A percentile compares a stretch with the other conserved stretches of the same genome.
Evolutionary conservation across 2,329 filamentous ascomycete species (phyloP).

Genomic region (Xylaria digitata): DNA sequence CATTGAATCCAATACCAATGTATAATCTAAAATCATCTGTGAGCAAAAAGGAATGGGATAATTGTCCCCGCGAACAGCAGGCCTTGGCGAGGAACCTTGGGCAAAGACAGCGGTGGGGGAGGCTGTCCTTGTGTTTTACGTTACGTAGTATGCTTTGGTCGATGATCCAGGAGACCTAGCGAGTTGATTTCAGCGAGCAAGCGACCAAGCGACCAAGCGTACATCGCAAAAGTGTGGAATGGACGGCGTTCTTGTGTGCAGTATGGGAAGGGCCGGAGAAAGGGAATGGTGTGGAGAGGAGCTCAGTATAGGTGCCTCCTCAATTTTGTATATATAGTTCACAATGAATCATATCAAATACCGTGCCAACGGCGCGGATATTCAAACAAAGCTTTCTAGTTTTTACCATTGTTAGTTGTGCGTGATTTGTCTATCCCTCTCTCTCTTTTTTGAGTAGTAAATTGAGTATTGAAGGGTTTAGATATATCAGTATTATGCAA

Average conservation of each 20-base stretch:
- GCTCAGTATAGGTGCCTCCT: conserved; percentile 10
- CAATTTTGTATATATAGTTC: conserved; percentile 33
- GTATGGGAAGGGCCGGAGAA: conserved; percentile 4
- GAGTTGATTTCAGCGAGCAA: conserved; percentile 31
- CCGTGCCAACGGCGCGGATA: conserved; percentile 2
- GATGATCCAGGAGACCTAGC: conserved; percentile 15
- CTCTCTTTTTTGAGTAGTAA: no score
- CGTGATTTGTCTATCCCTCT: no score
- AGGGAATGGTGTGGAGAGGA: conserved; percentile 12
- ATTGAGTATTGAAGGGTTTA: no score
- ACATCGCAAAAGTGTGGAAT: conserved; percentile 13
- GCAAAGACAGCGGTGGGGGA: background rate
- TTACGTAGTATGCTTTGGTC: conserved; percentile 15
- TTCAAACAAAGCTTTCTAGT: conserved; percentile 15
- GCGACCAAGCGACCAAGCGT: conserved; percentile 23
- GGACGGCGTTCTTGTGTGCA: conserved; percentile 30
- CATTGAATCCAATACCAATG: conserved; percentile 40
- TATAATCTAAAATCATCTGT: conserved; percentile 42
- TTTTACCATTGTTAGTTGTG: background rate
- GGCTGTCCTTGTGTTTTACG: conserved; percentile 1
- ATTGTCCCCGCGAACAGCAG: conserved; percentile 2
- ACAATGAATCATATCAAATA: conserved; percentile 32
- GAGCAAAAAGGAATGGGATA: conserved; percentile 28
- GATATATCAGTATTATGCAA: no score
- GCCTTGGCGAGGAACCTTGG: conserved; percentile 6